Conservation (phyloP, 257 asterid species). For the Ballota nigra region DNA sequence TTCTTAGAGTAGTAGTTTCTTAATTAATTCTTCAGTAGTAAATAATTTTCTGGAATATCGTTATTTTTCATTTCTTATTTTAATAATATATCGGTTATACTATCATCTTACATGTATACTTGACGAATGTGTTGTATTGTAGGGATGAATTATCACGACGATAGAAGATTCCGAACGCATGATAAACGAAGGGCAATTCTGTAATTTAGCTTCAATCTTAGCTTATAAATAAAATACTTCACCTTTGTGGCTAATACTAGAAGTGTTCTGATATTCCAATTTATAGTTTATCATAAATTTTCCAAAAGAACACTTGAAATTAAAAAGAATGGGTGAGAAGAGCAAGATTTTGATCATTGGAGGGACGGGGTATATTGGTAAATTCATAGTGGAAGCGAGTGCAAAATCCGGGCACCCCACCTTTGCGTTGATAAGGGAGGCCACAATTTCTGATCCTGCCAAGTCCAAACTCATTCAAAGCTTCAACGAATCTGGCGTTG, state of each 20-base stretch:
- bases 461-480: constrained; percentile 47
- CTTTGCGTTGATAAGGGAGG: constrained; percentile 52
- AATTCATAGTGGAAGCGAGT: constrained; percentile 68
- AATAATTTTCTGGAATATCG: no score
- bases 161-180: not conserved
- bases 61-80: no score
- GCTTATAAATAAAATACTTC: not conserved
- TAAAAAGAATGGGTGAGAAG: constrained; percentile 44
- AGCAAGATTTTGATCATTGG: constrained; percentile 77
- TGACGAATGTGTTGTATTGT: no score
- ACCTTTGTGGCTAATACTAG: not conserved
- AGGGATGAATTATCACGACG: no score
- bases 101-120: no score
- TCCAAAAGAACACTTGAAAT: not conserved
- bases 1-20: no score
- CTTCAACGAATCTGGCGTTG: constrained; percentile 59
- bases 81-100: no score
- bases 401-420: constrained; percentile 68
- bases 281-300: not conserved
- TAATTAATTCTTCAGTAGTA: no score
- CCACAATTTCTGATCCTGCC: constrained; percentile 48
- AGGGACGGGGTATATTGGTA: constrained; percentile 74
- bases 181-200: not conserved
- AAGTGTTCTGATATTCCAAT: not conserved
- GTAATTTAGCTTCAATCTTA: not conserved